Evolutionary conservation across 495 filamentous ascomycete species (phyloP).

Genomic region (Annulohypoxylon bovei): DNA sequence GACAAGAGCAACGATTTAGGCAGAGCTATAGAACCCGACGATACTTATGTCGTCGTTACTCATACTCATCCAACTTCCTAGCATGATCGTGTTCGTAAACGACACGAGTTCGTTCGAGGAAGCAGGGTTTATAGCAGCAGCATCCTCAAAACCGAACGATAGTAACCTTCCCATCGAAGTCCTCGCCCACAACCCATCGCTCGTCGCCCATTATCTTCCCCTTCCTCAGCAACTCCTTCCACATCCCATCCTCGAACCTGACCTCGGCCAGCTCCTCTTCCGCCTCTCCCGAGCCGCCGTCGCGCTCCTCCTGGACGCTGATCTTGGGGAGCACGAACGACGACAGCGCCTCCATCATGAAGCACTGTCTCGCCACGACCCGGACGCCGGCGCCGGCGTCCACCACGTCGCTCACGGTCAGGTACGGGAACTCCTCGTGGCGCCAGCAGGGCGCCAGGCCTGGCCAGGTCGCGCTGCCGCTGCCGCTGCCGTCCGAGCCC

Average conservation of each 20-base stretch:
- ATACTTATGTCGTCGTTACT: not conserved
- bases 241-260: conserved; percentile 54
- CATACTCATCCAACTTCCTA: not conserved
- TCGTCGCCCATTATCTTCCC: conserved; percentile 71
- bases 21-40: not conserved
- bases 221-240: conserved; percentile 61
- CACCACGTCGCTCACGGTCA: conserved; percentile 65
- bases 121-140: not conserved
- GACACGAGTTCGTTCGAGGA: not conserved
- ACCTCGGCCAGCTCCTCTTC: conserved; percentile 47
- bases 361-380: conserved; percentile 62
- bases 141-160: conserved; percentile 61
- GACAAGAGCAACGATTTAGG: not conserved
- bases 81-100: not conserved
- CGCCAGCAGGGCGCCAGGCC: conserved; percentile 63
- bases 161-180: conserved; percentile 60
- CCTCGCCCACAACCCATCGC: conserved; percentile 70
- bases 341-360: conserved; percentile 39
- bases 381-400: conserved; percentile 64
- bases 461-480: conserved; percentile 44
- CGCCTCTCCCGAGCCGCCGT: conserved; percentile 16
- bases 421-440: conserved; percentile 63
- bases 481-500: not conserved
- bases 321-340: conserved; percentile 37
- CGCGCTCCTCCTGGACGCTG: conserved; percentile 21